Evolutionary conservation across 2,329 filamentous ascomycete genomes (phyloP).

Genomic region (Colletotrichum lindemuthianum): DNA sequence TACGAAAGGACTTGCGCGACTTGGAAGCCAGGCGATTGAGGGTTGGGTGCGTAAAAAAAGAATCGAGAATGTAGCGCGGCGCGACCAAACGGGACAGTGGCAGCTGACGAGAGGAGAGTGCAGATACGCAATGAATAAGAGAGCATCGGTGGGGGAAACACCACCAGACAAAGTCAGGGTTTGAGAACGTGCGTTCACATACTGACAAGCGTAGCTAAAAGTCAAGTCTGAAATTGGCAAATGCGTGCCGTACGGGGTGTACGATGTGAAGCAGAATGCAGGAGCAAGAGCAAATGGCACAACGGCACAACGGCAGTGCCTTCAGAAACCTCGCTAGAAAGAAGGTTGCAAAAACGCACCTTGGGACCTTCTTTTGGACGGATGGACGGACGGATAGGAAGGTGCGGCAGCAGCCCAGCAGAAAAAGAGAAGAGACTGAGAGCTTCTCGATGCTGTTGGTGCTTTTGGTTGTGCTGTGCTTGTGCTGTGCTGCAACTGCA

Average conservation of each 20-base stretch:
- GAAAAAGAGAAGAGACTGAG: constrained; percentile 2
- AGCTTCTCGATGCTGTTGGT: constrained; percentile 35
- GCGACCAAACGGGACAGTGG: not conserved
- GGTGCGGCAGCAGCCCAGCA: not conserved
- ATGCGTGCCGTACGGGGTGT: constrained; percentile 5
- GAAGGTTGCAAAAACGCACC: constrained; percentile 11
- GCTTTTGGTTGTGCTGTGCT: not conserved
- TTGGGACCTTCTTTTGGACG: constrained; percentile 1
- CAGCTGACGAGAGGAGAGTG: not conserved
- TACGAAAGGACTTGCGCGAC: not conserved
- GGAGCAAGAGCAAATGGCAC: constrained; percentile 4
- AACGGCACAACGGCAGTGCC: not conserved
- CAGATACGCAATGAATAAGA: not conserved
- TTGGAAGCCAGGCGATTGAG: constrained; percentile 15
- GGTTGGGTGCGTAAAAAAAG: too few species aligned
- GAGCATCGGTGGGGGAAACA: too few species aligned
- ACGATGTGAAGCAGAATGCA: constrained; percentile 3
- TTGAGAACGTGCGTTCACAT: constrained; percentile 21
- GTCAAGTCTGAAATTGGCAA: not conserved
- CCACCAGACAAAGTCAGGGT: constrained; percentile 10
- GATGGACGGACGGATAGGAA: too few species aligned
- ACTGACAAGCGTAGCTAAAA: not conserved
- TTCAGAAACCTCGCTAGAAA: not conserved
- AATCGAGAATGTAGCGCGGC: too few species aligned
- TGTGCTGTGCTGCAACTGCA: too few species aligned